Evolutionary conservation across 352 stramenopile genomes (phyloP), one percentile per base, ranked within the genome.

Genomic region (Phytophthora multivora): DNA sequence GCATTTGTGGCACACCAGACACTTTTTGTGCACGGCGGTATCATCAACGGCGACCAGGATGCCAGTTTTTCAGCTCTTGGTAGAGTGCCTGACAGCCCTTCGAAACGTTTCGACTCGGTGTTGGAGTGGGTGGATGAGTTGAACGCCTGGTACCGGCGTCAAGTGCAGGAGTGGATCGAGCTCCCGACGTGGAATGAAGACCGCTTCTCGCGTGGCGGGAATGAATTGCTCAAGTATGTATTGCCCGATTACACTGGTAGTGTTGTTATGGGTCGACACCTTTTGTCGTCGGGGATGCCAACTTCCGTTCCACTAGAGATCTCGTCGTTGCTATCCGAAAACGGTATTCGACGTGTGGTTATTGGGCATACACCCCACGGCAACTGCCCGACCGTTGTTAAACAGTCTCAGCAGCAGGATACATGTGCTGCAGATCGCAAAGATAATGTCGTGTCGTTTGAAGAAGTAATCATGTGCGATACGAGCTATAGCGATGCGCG

Each of bases 331-430:
- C 65, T 98, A 8, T 72, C 69, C 16, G 60, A 86, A 16, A 84
- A 83, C 54, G 85, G 83, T 9, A 95, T 98, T 65, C 77, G 78
- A 25, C 77, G 90, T 18, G 69, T 98, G 9, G 79, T 98, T 30
- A 82, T 97, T n/a, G 93, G 93, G 4, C 93, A 98, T 59, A 97
- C 93, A 42, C 93, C 93, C 15, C 93, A 97, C 40, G 92, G 93
- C 10, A 97, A 93, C 63, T 96, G 86, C 57, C 92, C 93, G 11
- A 96, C 93, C 0, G 79, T 98, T 16, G 79, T 93, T 35, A 88
- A 81, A 40, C 86, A 95, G 52, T 42, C 39, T 5, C 18, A 63
- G 11, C 33, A 66, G n/a, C 43, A 38, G 10, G 54, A 38, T 30
- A 67, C 30, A 11, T 63, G 59, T 45, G 43, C 40, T 31, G 35